A percentile compares a stretch with the other conserved stretches of the same genome.
Evolutionary conservation across 1,284 basidiomycete genomes (phyloP).

Genomic region (Microbotryum lychnidis-dioicae): DNA sequence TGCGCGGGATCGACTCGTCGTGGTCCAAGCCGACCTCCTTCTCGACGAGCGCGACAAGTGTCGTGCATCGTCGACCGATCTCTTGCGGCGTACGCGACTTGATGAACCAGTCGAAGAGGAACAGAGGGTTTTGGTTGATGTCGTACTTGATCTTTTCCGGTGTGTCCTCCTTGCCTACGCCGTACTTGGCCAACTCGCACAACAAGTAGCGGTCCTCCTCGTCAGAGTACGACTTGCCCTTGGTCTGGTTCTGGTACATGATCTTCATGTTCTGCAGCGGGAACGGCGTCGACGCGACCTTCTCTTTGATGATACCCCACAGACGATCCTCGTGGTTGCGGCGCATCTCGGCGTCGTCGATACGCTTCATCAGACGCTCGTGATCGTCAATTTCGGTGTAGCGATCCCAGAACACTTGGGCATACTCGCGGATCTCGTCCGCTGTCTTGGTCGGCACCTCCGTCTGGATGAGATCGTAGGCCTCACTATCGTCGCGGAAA

Average conservation of each 20-base stretch:
- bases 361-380: conserved; percentile 68
- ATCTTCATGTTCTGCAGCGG: conserved; percentile 94
- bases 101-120: conserved; percentile 97
- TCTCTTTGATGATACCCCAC: conserved; percentile 54
- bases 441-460: conserved; percentile 68
- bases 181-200: conserved; percentile 83
- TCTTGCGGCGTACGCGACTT: conserved; percentile 89
- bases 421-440: conserved; percentile 72
- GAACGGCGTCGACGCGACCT: conserved; percentile 70
- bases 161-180: conserved; percentile 81
- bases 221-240: conserved; percentile 91
- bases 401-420: conserved; percentile 79
- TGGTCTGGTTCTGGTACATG: conserved; percentile 78
- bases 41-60: conserved; percentile 80
- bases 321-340: conserved; percentile 33
- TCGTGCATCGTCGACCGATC: conserved; percentile 79
- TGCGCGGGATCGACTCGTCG: conserved; percentile 31
- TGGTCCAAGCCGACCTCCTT: conserved; percentile 56
- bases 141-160: conserved; percentile 96
- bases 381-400: conserved; percentile 78
- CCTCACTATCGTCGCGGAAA: conserved; percentile 48
- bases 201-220: conserved; percentile 96
- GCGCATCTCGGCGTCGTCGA: conserved; percentile 65
- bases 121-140: conserved; percentile 91
- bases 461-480: conserved; percentile 67